Conservation (phyloP, 495 filamentous ascomycete species). For the Xylaria longipes region DNA sequence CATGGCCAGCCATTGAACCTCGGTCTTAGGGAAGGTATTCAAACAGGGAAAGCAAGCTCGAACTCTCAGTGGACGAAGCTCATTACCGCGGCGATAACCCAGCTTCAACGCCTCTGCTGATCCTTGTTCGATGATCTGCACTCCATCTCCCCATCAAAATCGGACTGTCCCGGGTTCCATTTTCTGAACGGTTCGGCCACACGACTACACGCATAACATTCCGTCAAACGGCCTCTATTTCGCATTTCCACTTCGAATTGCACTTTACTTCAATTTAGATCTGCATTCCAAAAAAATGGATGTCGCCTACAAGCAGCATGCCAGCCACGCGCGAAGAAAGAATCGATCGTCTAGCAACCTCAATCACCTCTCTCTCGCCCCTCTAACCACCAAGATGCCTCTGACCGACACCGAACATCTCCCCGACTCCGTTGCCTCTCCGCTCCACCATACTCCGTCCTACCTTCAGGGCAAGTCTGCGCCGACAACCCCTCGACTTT, state of each 20-base stretch:
- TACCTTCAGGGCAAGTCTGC: constrained; percentile 62
- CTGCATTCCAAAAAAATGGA: constrained; percentile 45
- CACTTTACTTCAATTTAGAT: neutral
- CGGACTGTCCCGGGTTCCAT: constrained; percentile 16
- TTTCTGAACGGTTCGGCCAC: constrained; percentile 1
- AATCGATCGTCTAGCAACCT: constrained; percentile 54
- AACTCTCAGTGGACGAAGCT: constrained; percentile 1
- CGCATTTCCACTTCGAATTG: neutral
- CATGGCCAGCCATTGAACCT: neutral
- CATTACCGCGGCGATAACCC: neutral
- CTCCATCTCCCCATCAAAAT: constrained; percentile 29
- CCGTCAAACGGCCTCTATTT: constrained; percentile 1
- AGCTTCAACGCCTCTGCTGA: constrained; percentile 15
- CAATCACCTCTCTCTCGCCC: constrained; percentile 65
- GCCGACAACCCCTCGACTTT: constrained; percentile 63
- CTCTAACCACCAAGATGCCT: constrained; percentile 70
- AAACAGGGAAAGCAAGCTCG: neutral
- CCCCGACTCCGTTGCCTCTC: constrained; percentile 36
- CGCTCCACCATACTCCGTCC: constrained; percentile 45
- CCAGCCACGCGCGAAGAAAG: constrained; percentile 53
- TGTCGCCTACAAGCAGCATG: constrained; percentile 59
- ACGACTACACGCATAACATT: neutral
- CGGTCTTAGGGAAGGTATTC: neutral
- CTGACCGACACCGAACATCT: constrained; percentile 59
- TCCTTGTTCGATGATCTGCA: constrained; percentile 17